Base-by-base conservation (phyloP, 352 stramenopile species). In the Phytophthora nicotianae region DNA sequence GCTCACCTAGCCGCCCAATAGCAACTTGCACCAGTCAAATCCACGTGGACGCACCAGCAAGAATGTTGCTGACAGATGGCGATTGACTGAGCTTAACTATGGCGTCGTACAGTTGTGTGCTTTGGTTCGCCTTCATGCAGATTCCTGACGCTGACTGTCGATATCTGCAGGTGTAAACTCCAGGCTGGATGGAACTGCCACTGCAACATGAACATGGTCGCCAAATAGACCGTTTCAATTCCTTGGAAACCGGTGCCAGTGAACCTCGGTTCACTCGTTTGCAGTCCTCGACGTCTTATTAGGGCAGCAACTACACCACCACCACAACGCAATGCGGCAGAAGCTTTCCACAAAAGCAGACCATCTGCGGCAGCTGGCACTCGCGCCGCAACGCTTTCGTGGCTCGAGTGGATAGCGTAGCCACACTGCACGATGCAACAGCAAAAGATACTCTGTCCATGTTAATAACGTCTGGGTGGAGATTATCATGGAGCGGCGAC, bases 1-100 rank as follows among this genome's bases (percentile, higher is more conserved):
- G 33, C 42, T 49, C 48, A 64, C 48, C 57, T 58, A 52, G 14
- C 41, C 40, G 17, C 37, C 24, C n/a, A 27, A 47, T 38, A 32
- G 37, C n/a, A 48, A 49, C 9, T 57, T 57, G 50, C 50, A 37
- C 17, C 16, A 23, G 42, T 52, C 65, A 61, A 74, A 70, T 74
- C 60, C 65, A 74, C 65, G 59, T 69, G 59, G 48, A 67, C 57
- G 63, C 62, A 63, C 58, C 57, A 68, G 53, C 51, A 38, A 52
- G 48, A 59, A 70, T 27, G 58, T 19, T 29, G 33, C 33, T 14
- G 37, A 62, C 66, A 74, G 61, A 65, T 68, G 66, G 61, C 35
- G 14, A 48, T 17, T 41, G 65, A 63, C 43, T 56, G 14, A 20
- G 21, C 9, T 46, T 60, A 38, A 56, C 63, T 66, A 70, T 70